Evolutionary conservation across 495 filamentous ascomycete genomes (phyloP).

Genomic region (Xylaria curta): DNA sequence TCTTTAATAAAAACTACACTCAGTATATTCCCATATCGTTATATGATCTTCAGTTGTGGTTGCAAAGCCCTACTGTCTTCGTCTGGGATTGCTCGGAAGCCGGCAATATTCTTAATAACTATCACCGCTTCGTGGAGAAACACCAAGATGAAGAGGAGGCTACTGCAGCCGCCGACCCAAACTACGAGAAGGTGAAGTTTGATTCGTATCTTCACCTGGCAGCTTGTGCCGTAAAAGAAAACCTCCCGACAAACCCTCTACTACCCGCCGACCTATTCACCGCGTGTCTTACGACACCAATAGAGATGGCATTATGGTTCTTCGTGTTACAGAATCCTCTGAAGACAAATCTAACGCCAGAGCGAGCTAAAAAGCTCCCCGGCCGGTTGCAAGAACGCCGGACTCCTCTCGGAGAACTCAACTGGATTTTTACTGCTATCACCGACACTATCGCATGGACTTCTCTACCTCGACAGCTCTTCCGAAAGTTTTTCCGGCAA

Average conservation of each 20-base stretch:
- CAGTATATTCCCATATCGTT: slow-evolving; percentile 98
- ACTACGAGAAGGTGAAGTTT: slow-evolving; percentile 69
- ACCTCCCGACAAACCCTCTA: slow-evolving; percentile 93
- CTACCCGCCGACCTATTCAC: slow-evolving; percentile 96
- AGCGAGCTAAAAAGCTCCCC: slow-evolving; percentile 80
- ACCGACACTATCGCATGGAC: slow-evolving; percentile 99
- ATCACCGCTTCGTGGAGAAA: slow-evolving; percentile 91
- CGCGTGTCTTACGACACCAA: slow-evolving; percentile 93
- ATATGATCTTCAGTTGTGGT: slow-evolving; percentile 95
- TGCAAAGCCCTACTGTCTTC: slow-evolving; percentile 92
- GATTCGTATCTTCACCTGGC: slow-evolving; percentile 86
- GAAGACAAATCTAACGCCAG: slow-evolving; percentile 72
- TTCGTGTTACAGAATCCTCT: slow-evolving; percentile 93
- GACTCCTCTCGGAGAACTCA: slow-evolving; percentile 93
- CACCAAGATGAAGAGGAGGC: slow-evolving; percentile 87
- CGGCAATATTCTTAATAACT: slow-evolving; percentile 92
- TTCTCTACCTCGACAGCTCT: slow-evolving; percentile 81
- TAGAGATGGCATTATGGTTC: slow-evolving; percentile 94
- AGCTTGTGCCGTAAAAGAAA: slow-evolving; percentile 86
- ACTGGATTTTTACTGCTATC: slow-evolving; percentile 99
- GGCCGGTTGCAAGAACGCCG: slow-evolving; percentile 90
- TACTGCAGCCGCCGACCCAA: slow-evolving; percentile 71
- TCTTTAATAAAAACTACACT: slow-evolving; percentile 98
- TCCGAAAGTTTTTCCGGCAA: slow-evolving; percentile 95
- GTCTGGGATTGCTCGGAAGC: slow-evolving; percentile 98